phyloP scores from a whole-genome alignment of 306 rosid genomes.

The Morella rubra region DNA sequence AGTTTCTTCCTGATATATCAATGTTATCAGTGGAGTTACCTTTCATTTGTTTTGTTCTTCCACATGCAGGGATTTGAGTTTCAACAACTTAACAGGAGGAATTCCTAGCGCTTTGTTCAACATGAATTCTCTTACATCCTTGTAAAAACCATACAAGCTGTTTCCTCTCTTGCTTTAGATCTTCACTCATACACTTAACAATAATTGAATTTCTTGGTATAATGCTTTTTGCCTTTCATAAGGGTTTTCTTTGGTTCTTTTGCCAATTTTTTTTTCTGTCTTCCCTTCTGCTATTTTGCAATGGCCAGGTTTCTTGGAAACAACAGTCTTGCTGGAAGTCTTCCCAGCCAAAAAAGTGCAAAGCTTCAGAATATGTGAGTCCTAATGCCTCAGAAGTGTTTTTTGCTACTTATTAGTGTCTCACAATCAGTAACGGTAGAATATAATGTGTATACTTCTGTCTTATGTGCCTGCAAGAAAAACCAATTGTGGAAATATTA shows the following conservation, averaged over 20 bases:
- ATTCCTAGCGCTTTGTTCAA: slow-evolving; percentile 30
- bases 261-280: neutral
- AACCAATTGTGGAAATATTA: neutral
- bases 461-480: neutral
- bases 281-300: neutral
- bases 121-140: slow-evolving; percentile 4
- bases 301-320: slow-evolving; percentile 39
- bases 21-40: neutral
- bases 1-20: neutral
- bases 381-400: neutral
- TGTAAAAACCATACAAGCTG: slow-evolving; percentile 18
- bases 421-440: no score
- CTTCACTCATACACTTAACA: neutral
- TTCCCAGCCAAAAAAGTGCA: slow-evolving; percentile 23
- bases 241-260: no score
- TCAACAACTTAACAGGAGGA: slow-evolving; percentile 32
- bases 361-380: slow-evolving; percentile 23
- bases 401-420: no score
- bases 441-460: neutral
- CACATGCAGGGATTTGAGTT: slow-evolving; percentile 29
- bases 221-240: neutral
- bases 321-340: slow-evolving; percentile 33
- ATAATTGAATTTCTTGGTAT: neutral
- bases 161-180: neutral
- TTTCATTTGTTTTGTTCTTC: neutral